Base-by-base conservation (phyloP, 441 rosid species). In the Melianthus villosus region DNA sequence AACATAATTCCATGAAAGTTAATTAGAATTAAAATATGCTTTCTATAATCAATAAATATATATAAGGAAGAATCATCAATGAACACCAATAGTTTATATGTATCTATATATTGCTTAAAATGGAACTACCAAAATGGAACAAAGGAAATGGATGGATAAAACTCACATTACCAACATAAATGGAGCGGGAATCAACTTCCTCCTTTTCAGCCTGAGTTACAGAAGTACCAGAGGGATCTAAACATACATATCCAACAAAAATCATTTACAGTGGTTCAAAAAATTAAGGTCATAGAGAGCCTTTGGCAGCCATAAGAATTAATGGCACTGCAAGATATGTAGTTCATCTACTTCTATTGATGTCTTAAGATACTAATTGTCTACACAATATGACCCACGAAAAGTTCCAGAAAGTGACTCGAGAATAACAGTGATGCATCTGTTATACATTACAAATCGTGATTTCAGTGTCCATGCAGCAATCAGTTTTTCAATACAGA, bases 131-230 rank as follows among this genome's bases (percentile, higher is more conserved):
- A 25, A 1, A 41, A 17, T 10, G 12, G 6, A 29, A n/a, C 1
- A 12, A 25, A 40, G 23, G 16, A 28, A 23, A 42, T 57, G 45
- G 50, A 51, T 49, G 37, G 43, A 41, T 16, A 43, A 52, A 51
- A 52, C 81, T 75, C 65, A 79, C 89, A 64, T 79, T 79, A 53
- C 89, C 89, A 32, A 79, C 89, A 51, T 79, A 79, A 19, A 79
- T 75, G 3, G 89, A 79, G 12, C 89, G 80, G 0, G 76, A 18
- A 63, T 79, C 89, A 35, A 75, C 78, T 62, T 79, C 89, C 59
- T 79, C 89, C 64, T 79, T 79, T 59, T 79, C 83, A 46, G 77
- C 79, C 33, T 56, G 27, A 45, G 75, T 62, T 0, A 71, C 70
- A 44, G 73, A 57, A 64, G 47, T 56, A 46, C 60, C 29, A 3